Percentiles rank a stretch among this genome's conserved stretches.
Conservation (phyloP, 2,329 filamentous ascomycete genomes). For the Cladosporium sphaerospermum region DNA sequence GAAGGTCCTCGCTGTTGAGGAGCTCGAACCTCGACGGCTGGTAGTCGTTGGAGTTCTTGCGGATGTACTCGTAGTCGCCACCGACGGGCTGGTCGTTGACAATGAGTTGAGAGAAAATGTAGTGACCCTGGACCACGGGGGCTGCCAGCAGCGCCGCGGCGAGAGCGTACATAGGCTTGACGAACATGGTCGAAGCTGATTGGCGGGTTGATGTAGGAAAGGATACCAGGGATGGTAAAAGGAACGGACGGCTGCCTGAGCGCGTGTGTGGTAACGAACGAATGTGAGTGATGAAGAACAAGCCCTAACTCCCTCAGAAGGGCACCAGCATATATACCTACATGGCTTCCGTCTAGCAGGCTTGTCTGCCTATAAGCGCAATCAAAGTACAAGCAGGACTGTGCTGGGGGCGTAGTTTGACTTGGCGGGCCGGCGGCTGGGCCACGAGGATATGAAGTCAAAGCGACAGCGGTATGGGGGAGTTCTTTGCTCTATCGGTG, state of each 20-base stretch:
- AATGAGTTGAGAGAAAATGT: slow-evolving; percentile 19
- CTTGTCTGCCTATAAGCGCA: neutral
- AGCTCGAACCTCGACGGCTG: slow-evolving; percentile 15
- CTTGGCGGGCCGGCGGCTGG: neutral
- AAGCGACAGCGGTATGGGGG: neutral
- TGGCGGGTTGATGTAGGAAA: neutral
- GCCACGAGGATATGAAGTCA: neutral
- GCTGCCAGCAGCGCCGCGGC: slow-evolving; percentile 13
- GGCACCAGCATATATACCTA: slow-evolving; percentile 1
- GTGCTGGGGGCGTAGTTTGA: neutral
- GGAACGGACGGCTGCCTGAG: slow-evolving; percentile 5
- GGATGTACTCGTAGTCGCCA: slow-evolving; percentile 18
- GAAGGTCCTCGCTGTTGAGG: slow-evolving; percentile 8
- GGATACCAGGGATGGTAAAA: neutral
- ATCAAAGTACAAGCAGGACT: neutral
- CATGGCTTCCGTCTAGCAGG: neutral
- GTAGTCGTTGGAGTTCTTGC: slow-evolving; percentile 17
- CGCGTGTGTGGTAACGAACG: slow-evolving; percentile 1
- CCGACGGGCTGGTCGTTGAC: slow-evolving; percentile 15
- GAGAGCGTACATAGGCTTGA: slow-evolving; percentile 8
- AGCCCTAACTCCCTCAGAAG: neutral
- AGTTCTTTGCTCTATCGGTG: no score
- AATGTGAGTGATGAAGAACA: slow-evolving; percentile 3
- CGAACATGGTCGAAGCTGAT: slow-evolving; percentile 2
- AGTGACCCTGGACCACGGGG: slow-evolving; percentile 12